Base-by-base conservation (phyloP, 306 rosid species). In the Boehmeria nivea region DNA sequence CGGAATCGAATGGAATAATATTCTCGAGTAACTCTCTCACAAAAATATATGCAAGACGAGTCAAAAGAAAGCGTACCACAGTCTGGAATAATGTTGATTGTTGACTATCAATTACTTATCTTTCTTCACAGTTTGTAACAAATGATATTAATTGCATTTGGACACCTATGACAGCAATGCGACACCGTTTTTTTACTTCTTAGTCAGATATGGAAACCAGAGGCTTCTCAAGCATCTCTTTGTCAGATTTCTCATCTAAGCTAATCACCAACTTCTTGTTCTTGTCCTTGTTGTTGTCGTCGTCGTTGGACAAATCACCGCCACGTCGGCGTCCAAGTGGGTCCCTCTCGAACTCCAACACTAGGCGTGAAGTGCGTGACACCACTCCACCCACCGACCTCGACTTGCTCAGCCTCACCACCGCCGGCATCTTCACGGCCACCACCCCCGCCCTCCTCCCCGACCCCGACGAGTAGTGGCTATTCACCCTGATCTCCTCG, bases 331-430 rank as follows among this genome's bases (percentile, higher is more conserved):
- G 20, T 12, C 33, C 21, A 14, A 15, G 49, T 7, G 17, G 45
- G 31, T 48, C 40, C 48, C 67, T 51, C 20, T 55, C 77, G 42
- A 64, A 63, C 53, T 73, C 74, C 6, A 73, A 45, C 66, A 68
- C 57, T 51, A 50, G 34, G 31, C 45, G n/a, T n/a, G n/a, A n/a
- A n/a, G n/a, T n/a, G n/a, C n/a, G n/a, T n/a, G n/a, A n/a, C 36
- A 31, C 36, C 36, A 31, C 74, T 65, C 23, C 65, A 19, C 91
- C 87, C 75, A 71, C 68, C 2, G 95, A 86, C 65, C 84, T 81
- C n/a, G 95, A 89, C 69, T 80, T 83, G 27, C 56, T 75, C 13
- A 83, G 52, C 68, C 53, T 72, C 67, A 40, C 39, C 26, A 44
- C 58, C 3, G 61, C 43, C 26, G 43, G 54, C 1, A 59, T 42